phyloP scores from a whole-genome alignment of 371 early-diverging fungal species.

The Rhizopus arrhizus region DNA sequence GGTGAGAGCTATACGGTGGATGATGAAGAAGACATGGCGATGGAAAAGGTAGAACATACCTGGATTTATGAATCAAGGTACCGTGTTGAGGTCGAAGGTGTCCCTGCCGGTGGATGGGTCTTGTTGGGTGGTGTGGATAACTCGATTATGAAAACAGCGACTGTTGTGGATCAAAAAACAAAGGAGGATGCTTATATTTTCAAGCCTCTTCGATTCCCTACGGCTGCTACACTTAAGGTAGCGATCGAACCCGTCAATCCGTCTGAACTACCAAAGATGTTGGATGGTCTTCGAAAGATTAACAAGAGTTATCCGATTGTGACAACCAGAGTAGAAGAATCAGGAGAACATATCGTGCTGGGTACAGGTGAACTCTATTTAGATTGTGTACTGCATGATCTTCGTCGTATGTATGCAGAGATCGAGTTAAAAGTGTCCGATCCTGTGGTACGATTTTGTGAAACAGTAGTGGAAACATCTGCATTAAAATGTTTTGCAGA shows the following conservation, averaged over 20 bases:
- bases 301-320: slow-evolving; percentile 91
- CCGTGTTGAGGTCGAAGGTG: slow-evolving; percentile 77
- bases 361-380: slow-evolving; percentile 95
- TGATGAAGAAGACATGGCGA: slow-evolving; percentile 94
- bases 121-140: slow-evolving; percentile 88
- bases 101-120: slow-evolving; percentile 88
- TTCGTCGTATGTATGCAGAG: slow-evolving; percentile 91
- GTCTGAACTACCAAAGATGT: slow-evolving; percentile 95
- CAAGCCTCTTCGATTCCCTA: slow-evolving; percentile 80
- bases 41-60: slow-evolving; percentile 74
- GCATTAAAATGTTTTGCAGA: slow-evolving; percentile 94
- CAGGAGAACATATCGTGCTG: slow-evolving; percentile 92
- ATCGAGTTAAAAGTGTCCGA: slow-evolving; percentile 97
- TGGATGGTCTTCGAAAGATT: slow-evolving; percentile 92
- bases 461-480: slow-evolving; percentile 94
- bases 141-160: slow-evolving; percentile 93
- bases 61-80: slow-evolving; percentile 88
- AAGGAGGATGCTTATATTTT: slow-evolving; percentile 81
- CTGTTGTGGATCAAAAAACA: slow-evolving; percentile 68
- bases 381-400: slow-evolving; percentile 94
- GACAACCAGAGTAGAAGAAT: slow-evolving; percentile 92
- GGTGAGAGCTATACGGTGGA: slow-evolving; percentile 89
- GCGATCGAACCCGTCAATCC: slow-evolving; percentile 97
- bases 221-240: slow-evolving; percentile 87
- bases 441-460: slow-evolving; percentile 94